Base-by-base conservation (phyloP, 2,329 filamentous ascomycete species). In the Trichoderma sp. region DNA sequence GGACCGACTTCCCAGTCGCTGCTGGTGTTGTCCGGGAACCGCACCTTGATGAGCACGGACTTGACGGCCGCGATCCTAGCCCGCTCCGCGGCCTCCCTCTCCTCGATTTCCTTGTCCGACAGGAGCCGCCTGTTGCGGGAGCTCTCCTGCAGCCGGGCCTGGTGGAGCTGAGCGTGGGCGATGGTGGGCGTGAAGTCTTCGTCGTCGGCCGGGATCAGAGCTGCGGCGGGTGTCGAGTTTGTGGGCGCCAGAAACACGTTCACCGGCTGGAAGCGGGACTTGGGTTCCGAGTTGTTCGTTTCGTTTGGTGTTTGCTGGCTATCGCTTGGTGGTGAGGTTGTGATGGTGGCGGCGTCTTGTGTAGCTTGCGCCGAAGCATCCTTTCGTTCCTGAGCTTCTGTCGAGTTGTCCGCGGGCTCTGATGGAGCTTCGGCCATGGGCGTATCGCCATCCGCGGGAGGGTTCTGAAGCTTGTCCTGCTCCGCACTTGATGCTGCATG, bases 1-100 rank as follows among this genome's bases (percentile, higher is more conserved):
- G 87, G 86, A 1, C 82, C 83, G 69, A 96, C 87, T n/a, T 82
- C 84, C 78, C 89, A 89, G 59, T 92, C 86, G 39, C 93, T 86
- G 61, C 89, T 88, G 65, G 88, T 90, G 70, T 93, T 91, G 74
- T 98, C 93, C 0, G 94, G 94, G 71, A 97, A 93, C 28, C 93
- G 90, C 56, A 97, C 85, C 69, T 91, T 92, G 68, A 98, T 83
- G 30, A 87, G 83, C 39, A 96, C 85, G 39, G 86, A 85, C 58
- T 85, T 86, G 67, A 93, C 83, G 5, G 85, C 83, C 5, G 88
- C 84, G 1, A 93, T 79, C 68, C 83, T 88, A 34, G 88, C 87
- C 54, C 85, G 84, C 60, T 89, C 87, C 24, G 85, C 88, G 5
- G 85, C 81, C 41, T 87, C 88, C 69, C 88, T 87, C 26, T 88